Evolutionary conservation across 345 rosid genomes (phyloP).

Genomic region (Murraya koenigii): DNA sequence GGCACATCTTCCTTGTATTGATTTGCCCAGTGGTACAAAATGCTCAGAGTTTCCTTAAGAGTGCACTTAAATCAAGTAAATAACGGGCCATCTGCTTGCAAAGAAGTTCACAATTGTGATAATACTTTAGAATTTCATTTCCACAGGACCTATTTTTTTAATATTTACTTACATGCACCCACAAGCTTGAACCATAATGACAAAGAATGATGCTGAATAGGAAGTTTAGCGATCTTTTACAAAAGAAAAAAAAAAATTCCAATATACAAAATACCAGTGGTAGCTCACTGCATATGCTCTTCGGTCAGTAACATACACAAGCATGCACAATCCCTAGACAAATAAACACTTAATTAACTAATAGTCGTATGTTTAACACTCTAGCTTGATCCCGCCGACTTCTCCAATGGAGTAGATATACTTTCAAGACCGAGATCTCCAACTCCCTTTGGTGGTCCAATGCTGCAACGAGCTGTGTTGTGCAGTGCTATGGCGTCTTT

Average conservation of each 20-base stretch:
- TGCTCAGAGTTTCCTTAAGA: neutral
- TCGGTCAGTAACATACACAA: neutral
- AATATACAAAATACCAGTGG: conserved; percentile 25
- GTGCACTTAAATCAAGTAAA: neutral
- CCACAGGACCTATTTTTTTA: neutral
- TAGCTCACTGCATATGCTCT: neutral
- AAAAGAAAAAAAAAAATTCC: conserved; percentile 1
- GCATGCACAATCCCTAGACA: conserved; percentile 5
- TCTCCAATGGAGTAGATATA: conserved; percentile 34
- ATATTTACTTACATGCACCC: conserved; percentile 11
- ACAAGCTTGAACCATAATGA: conserved; percentile 17
- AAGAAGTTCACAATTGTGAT: neutral
- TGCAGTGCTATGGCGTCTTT: conserved; percentile 76
- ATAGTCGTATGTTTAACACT: conserved; percentile 13
- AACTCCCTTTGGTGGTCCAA: conserved; percentile 52
- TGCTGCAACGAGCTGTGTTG: conserved; percentile 57
- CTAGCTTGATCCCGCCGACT: conserved; percentile 36
- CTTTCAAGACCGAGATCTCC: conserved; percentile 58
- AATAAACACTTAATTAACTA: conserved; percentile 11
- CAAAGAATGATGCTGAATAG: conserved; percentile 19
- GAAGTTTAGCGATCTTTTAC: conserved; percentile 11
- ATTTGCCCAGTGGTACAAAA: neutral
- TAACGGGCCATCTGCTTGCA: neutral
- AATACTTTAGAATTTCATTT: conserved; percentile 2
- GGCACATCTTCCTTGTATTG: neutral